Evolutionary conservation across 176 grass and related monocot species (phyloP), one percentile per base, ranked within the genome.

Genomic region (Juncus inflexus): DNA sequence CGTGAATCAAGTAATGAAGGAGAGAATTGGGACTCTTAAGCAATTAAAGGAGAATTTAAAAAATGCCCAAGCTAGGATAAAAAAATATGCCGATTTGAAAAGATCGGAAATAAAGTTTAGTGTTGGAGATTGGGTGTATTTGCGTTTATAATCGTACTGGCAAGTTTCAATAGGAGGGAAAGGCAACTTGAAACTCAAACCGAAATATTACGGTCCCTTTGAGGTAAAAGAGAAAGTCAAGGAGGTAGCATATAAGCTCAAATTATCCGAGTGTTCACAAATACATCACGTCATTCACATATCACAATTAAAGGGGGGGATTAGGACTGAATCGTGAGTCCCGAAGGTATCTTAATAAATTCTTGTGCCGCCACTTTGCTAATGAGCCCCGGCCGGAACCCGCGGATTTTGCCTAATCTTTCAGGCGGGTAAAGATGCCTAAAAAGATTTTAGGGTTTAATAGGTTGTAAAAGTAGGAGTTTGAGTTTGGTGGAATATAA

Each of bases 321-420:
- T n/a, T n/a, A n/a, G n/a, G n/a, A n/a, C n/a, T n/a, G n/a, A n/a
- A n/a, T n/a, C n/a, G n/a, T n/a, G n/a, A n/a, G n/a, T n/a, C n/a
- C n/a, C n/a, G n/a, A n/a, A n/a, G n/a, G n/a, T n/a, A n/a, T 81
- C 74, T 77, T 83, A 42, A 97, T 69, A 83, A 86, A 97, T 57
- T 91, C 87, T 81, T 81, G 79, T 35, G 88, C 65, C 47, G 81
- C 77, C 68, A 69, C 43, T 80, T 35, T 97, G 79, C 92, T 91
- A 19, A 58, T 70, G 63, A 97, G 87, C 75, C 73, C 47, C 49
- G 55, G 14, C 70, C 70, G 88, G 58, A 57, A 82, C 59, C 78
- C 72, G 50, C 67, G 69, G 78, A 76, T 37, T 52, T 77, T 89
- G 39, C 73, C 75, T 58, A 84, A 89, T 68, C 69, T 77, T 40